Conservation (phyloP, 106 monocot species). For the Amphibolis antarctica region DNA sequence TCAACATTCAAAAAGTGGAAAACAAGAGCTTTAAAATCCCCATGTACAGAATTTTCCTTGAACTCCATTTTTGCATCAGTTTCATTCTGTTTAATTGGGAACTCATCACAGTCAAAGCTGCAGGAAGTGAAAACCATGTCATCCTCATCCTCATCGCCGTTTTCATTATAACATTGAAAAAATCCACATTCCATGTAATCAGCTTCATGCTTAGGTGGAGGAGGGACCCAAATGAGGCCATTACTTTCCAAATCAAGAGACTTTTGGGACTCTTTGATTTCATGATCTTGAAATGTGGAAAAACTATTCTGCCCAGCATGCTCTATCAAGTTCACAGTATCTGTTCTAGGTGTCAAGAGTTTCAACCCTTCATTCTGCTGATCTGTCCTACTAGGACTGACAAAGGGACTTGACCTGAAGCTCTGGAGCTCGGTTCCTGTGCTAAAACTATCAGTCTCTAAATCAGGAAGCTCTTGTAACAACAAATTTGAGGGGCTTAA, state of each 20-base stretch:
- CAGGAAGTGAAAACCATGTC: constrained; percentile 14
- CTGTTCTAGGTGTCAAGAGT: constrained; percentile 16
- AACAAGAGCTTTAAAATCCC: constrained; percentile 68
- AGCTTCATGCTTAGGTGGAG: constrained; percentile 43
- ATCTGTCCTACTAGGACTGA: constrained; percentile 37
- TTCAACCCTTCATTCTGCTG: constrained; percentile 7
- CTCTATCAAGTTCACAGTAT: constrained; percentile 18
- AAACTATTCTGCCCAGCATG: constrained; percentile 11
- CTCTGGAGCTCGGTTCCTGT: constrained; percentile 33
- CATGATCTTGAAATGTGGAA: constrained; percentile 13
- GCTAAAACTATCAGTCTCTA: constrained; percentile 49
- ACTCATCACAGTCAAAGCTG: constrained; percentile 22
- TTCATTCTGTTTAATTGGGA: constrained; percentile 22
- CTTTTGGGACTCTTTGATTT: constrained; percentile 19
- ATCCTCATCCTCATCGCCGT: constrained; percentile 22
- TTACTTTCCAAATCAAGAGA: constrained; percentile 48
- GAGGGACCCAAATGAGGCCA: constrained; percentile 53
- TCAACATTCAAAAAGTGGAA: constrained; percentile 62
- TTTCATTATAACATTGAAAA: constrained; percentile 41
- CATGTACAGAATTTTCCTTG: constrained; percentile 26
- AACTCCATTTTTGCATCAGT: constrained; percentile 36
- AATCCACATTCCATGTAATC: constrained; percentile 44
- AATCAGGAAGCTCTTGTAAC: constrained; percentile 53
- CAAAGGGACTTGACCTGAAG: constrained; percentile 47
- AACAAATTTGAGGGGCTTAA: constrained; percentile 30